Evolutionary conservation across 352 stramenopile genomes (phyloP).

Genomic region (Globisporangium nodosum): DNA sequence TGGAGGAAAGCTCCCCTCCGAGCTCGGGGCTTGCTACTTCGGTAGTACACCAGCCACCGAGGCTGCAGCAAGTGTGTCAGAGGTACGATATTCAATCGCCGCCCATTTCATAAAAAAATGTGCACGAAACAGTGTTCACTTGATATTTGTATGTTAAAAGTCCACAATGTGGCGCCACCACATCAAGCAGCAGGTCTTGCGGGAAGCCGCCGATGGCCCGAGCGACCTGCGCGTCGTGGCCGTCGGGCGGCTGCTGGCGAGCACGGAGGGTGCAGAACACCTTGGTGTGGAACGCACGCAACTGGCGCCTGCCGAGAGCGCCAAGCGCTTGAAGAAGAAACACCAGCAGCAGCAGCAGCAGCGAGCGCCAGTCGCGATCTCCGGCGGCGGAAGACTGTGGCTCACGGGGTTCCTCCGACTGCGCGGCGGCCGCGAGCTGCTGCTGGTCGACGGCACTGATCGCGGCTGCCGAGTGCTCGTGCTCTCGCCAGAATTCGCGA

Average conservation of each 20-base stretch:
- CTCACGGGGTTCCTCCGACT: conserved; percentile 41
- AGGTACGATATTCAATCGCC: too few species aligned
- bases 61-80: too few species aligned
- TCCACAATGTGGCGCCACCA: conserved; percentile 7
- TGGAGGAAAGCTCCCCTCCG: too few species aligned
- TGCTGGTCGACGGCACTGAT: conserved; percentile 28
- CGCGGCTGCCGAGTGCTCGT: conserved; percentile 24
- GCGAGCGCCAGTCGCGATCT: neutral
- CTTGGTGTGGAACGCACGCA: too few species aligned
- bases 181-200: conserved; percentile 9
- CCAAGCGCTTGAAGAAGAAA: neutral
- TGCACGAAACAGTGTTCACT: neutral
- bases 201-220: neutral
- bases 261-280: neutral
- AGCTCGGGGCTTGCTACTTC: too few species aligned
- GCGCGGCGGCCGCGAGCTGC: conserved; percentile 11
- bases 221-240: neutral
- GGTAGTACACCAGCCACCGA: too few species aligned
- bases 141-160: neutral
- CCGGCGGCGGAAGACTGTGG: conserved; percentile 17
- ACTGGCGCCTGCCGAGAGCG: neutral
- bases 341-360: neutral
- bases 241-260: neutral
- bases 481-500: conserved; percentile 24
- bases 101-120: neutral